Percentiles rank a stretch among this genome's conserved stretches.
These are phyloP conservation scores for Calophaca sinica DNA, from an alignment of 306 rosid genomes.

Conservation along the genomic window DNA sequence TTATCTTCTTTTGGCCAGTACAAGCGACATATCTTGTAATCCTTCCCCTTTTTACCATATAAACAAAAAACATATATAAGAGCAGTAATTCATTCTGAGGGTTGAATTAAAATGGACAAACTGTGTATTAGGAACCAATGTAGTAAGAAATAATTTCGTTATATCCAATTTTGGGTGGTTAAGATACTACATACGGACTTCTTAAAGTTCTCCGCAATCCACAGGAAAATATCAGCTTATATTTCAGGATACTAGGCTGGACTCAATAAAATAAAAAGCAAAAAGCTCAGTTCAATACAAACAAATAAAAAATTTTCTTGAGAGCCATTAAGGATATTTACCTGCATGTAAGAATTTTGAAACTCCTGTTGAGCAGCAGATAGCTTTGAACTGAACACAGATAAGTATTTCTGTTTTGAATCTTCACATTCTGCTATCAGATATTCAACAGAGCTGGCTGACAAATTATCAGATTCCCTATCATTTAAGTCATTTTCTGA, in stretches of 20 bases:
- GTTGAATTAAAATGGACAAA: slow-evolving; percentile 19
- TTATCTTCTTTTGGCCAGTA: not conserved
- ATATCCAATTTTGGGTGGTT: slow-evolving; percentile 36
- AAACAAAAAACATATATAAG: slow-evolving; percentile 22
- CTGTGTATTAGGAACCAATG: slow-evolving; percentile 3
- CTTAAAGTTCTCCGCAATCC: slow-evolving; percentile 29
- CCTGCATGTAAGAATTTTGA: slow-evolving; percentile 72
- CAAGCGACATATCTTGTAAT: slow-evolving; percentile 1
- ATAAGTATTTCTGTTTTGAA: slow-evolving; percentile 73
- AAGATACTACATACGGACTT: slow-evolving; percentile 9
- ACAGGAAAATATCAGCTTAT: slow-evolving; percentile 10
- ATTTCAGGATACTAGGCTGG: slow-evolving; percentile 34
- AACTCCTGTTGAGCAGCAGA: slow-evolving; percentile 75
- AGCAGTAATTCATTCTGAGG: slow-evolving; percentile 11
- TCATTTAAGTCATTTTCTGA: slow-evolving; percentile 50
- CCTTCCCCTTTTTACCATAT: slow-evolving; percentile 10
- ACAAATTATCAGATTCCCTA: slow-evolving; percentile 48
- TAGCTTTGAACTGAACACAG: slow-evolving; percentile 78
- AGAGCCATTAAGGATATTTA: slow-evolving; percentile 49
- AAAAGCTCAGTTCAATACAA: slow-evolving; percentile 13
- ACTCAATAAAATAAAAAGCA: not conserved
- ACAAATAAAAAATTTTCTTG: slow-evolving; percentile 6
- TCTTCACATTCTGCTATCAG: slow-evolving; percentile 66
- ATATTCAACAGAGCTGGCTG: slow-evolving; percentile 53
- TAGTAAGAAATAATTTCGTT: slow-evolving; percentile 35